phyloP scores from a whole-genome alignment of 805 yeast genomes.

The Candida arabinofermentans region DNA sequence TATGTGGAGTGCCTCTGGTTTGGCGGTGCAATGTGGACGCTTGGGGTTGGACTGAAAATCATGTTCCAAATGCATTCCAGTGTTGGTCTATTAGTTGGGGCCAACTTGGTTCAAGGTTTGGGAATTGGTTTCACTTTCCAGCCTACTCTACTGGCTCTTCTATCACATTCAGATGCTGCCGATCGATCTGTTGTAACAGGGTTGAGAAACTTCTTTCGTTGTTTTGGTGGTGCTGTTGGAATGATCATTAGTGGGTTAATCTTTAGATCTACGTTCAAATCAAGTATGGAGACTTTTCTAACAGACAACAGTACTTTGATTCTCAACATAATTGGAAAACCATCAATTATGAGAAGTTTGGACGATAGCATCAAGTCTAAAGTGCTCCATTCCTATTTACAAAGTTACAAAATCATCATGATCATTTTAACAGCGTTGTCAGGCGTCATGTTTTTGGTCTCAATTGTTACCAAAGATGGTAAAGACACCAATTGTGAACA shows the following conservation, averaged over 20 bases:
- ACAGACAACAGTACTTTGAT: neutral
- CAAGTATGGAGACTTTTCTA: conserved; percentile 1
- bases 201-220: conserved; percentile 47
- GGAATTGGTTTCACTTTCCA: conserved; percentile 48
- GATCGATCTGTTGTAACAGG: conserved; percentile 54
- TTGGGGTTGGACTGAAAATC: conserved; percentile 36
- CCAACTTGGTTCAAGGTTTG: conserved; percentile 33
- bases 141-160: conserved; percentile 47
- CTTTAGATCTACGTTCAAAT: conserved; percentile 9
- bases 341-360: conserved; percentile 3
- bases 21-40: conserved; percentile 35
- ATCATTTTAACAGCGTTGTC: conserved; percentile 12
- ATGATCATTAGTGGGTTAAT: conserved; percentile 27
- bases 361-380: neutral
- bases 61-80: conserved; percentile 28
- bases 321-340: conserved; percentile 1
- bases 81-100: conserved; percentile 31
- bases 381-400: conserved; percentile 9
- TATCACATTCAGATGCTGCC: conserved; percentile 41
- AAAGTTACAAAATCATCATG: conserved; percentile 12
- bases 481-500: neutral
- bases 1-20: conserved; percentile 30
- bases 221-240: conserved; percentile 55
- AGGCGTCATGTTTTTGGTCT: conserved; percentile 13
- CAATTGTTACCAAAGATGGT: conserved; percentile 10